phyloP scores from a whole-genome alignment of 768 basidiomycete genomes.

The Gloeophyllum trabeum region DNA sequence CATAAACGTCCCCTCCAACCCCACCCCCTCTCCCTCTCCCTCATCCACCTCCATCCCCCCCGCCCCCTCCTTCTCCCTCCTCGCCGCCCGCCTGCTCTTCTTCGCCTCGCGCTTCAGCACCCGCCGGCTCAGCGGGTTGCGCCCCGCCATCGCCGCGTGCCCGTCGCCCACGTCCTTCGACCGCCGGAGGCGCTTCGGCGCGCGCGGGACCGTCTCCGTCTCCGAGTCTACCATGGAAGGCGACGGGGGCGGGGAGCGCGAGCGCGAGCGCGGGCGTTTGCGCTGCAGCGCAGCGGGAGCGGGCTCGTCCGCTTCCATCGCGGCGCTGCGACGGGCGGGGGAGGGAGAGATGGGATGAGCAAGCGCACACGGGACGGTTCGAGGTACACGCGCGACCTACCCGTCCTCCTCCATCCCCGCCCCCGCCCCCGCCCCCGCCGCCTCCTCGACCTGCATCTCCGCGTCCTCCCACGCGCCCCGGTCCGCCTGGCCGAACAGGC shows the following conservation, averaged over 20 bases:
- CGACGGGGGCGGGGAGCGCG: constrained; percentile 8
- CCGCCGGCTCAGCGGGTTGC: constrained; percentile 51
- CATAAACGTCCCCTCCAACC: constrained; percentile 9
- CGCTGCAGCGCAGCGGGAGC: constrained; percentile 14
- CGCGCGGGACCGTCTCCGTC: constrained; percentile 5
- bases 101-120: constrained; percentile 57
- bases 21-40: constrained; percentile 13
- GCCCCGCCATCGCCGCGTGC: constrained; percentile 36
- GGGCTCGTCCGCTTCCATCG: constrained; percentile 20
- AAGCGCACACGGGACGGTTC: neutral
- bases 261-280: constrained; percentile 20
- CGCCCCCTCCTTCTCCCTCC: constrained; percentile 10
- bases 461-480: constrained; percentile 61
- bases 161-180: constrained; percentile 46
- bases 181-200: constrained; percentile 50
- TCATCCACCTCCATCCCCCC: constrained; percentile 20
- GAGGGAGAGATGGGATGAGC: neutral
- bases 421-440: constrained; percentile 22
- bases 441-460: constrained; percentile 10
- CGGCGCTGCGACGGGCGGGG: constrained; percentile 4
- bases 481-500: constrained; percentile 72
- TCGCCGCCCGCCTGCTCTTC: constrained; percentile 42
- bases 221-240: neutral
- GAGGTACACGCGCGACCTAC: constrained; percentile 13
- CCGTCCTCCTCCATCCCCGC: constrained; percentile 30